A percentile compares a stretch with the other conserved stretches of the same genome.
Conservation (phyloP, 768 basidiomycete species). For the Podaxis carcinomalis region DNA sequence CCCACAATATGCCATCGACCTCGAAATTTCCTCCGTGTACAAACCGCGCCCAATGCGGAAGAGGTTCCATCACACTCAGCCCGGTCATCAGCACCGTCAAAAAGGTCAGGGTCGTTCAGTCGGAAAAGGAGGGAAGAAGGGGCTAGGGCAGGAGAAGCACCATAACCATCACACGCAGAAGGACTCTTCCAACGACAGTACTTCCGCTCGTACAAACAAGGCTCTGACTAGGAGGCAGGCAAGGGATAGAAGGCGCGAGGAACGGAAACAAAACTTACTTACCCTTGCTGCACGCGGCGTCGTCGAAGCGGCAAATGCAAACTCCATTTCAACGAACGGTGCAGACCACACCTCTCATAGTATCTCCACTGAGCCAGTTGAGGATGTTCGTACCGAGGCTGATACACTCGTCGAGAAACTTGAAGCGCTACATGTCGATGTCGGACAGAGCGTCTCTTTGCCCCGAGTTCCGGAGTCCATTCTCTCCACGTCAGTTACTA, state of each 20-base stretch:
- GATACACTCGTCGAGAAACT: conserved; percentile 1
- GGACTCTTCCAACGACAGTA: conserved; percentile 11
- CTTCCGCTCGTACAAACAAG: conserved; percentile 17
- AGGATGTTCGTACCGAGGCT: not conserved
- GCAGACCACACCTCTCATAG: not conserved
- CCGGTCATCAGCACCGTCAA: conserved; percentile 28
- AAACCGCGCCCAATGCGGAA: conserved; percentile 64
- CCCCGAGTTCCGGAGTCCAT: not conserved
- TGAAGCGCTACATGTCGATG: not conserved
- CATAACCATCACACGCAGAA: conserved; percentile 11
- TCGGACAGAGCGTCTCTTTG: not conserved
- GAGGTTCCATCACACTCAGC: conserved; percentile 5
- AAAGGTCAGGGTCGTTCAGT: conserved; percentile 23
- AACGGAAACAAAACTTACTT: conserved; percentile 34
- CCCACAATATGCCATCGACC: conserved; percentile 40
- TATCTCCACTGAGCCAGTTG: not conserved
- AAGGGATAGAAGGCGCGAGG: conserved; percentile 50
- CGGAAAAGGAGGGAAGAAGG: conserved; percentile 35
- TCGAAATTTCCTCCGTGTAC: conserved; percentile 69
- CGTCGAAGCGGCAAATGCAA: conserved; percentile 6
- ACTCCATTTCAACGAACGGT: not conserved
- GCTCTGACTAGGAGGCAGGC: conserved; percentile 35
- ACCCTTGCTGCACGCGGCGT: conserved; percentile 22
- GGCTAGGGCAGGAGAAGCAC: conserved; percentile 21
- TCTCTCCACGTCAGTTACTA: not conserved